Percentiles rank a stretch among this genome's conserved stretches.
Conservation (phyloP, 768 basidiomycete genomes). For the Xanthoconium stramineum region DNA sequence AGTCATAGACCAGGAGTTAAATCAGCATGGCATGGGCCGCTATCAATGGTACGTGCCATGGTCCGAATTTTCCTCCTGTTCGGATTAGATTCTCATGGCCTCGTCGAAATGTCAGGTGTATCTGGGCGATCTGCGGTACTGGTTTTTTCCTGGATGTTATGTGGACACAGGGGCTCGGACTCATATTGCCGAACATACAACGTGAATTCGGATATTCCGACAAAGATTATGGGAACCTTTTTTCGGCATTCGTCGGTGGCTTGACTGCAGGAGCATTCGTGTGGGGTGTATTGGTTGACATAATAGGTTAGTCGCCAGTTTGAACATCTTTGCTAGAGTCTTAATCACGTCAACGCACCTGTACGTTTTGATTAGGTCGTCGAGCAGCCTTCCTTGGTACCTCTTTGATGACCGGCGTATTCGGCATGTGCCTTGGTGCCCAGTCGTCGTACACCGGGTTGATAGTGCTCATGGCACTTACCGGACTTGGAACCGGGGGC, state of each 20-base stretch:
- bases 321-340: background rate
- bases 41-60: constrained; percentile 14
- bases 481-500: constrained; percentile 13
- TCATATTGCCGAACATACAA: constrained; percentile 4
- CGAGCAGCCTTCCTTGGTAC: constrained; percentile 15
- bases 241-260: background rate
- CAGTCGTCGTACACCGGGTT: constrained; percentile 12
- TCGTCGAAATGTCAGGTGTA: constrained; percentile 3
- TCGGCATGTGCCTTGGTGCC: constrained; percentile 11
- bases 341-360: background rate
- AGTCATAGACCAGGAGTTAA: constrained; percentile 12
- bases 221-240: constrained; percentile 12
- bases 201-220: constrained; percentile 17
- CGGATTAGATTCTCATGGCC: background rate
- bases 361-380: constrained; percentile 8
- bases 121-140: constrained; percentile 13
- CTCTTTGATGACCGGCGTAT: constrained; percentile 11
- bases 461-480: constrained; percentile 5
- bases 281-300: constrained; percentile 16
- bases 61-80: too few relatives aligned
- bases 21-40: constrained; percentile 11
- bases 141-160: constrained; percentile 12
- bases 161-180: constrained; percentile 1
- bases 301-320: constrained; percentile 12
- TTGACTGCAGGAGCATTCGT: constrained; percentile 3